Evolutionary conservation across 2,329 filamentous ascomycete genomes (phyloP), one percentile per base, ranked within the genome.

Genomic region (Xylariomycetidae sp.): DNA sequence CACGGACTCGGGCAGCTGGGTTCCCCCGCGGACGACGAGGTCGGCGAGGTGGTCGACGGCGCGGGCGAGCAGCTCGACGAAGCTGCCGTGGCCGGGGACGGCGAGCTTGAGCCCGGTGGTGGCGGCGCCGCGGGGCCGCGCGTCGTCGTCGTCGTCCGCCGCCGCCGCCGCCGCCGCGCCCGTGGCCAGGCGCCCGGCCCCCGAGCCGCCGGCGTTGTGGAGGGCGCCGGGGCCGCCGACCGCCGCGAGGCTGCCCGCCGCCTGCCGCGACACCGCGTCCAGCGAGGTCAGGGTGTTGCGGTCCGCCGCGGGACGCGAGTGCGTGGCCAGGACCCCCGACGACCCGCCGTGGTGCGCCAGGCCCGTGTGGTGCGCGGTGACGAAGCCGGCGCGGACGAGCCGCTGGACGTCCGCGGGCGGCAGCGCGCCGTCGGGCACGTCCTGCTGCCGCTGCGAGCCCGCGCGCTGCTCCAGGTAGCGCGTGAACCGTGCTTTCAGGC

Each of bases 161-260:
- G 38, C 48, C 9, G 65, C 67, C 22, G 67, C 63, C 25, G 56
- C 62, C 41, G 60, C 63, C 40, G 68, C 63, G 4, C 57, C 64
- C 23, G 57, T 64, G 42, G 61, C 63, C 39, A 69, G 64, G 3
- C 59, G 44, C 4, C 57, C 52, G 4, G 58, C 58, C 36, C 53
- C 58, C 37, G 53, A 61, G 4, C 82, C 82, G 12, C 82, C 81
- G 3, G 70, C 74, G 30, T 69, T 70, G 50, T 82, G 74, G 5
- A 85, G 62, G 3, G 76, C 80, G 14, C 74, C 74, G n/a, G 65
- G 60, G 4, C 82, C 82, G 2, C 84, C 84, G 1, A 87, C 76
- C 2, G 83, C 81, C 6, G 68, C 79, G 2, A 82, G 49, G 3
- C 78, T 79, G 10, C 84, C 84, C 1, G 83, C 81, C 5, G 81